A percentile compares a stretch with the other conserved stretches of the same genome.
Evolutionary conservation across 2,329 filamentous ascomycete species (phyloP).

Genomic region (Claviceps pusilla): DNA sequence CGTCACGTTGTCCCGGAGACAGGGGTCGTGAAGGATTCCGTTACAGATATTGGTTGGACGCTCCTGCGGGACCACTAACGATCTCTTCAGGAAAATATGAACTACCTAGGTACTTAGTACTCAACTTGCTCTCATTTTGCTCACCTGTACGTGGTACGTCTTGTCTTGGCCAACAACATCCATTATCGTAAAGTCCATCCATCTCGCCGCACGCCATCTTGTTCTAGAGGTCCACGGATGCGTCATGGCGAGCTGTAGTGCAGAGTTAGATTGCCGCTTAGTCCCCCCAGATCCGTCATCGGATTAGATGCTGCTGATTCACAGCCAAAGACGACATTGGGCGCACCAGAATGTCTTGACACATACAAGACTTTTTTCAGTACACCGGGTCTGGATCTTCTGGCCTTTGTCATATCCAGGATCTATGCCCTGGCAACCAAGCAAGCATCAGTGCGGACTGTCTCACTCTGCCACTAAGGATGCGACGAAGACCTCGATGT

Average conservation of each 20-base stretch:
- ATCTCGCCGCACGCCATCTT: background rate
- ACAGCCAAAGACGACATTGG: background rate
- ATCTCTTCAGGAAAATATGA: too few species aligned
- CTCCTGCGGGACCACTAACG: background rate
- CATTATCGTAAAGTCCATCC: background rate
- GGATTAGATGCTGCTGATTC: background rate
- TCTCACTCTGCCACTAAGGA: background rate
- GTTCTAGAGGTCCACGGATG: background rate
- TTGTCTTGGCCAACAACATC: background rate
- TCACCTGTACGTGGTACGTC: background rate
- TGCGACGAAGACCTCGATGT: background rate
- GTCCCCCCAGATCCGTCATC: background rate
- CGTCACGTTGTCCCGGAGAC: slow-evolving; percentile 8
- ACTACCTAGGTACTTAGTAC: background rate
- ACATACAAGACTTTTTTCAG: background rate
- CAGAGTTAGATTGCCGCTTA: background rate
- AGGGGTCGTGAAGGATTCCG: background rate
- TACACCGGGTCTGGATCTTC: background rate
- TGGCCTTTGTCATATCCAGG: background rate
- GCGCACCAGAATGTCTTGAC: background rate
- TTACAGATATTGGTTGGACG: background rate
- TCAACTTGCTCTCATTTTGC: background rate
- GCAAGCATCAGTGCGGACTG: background rate
- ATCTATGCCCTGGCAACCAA: background rate
- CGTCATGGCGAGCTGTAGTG: background rate